Conservation (phyloP, 2,329 filamentous ascomycete genomes). For the Ceratocystis destructans region DNA sequence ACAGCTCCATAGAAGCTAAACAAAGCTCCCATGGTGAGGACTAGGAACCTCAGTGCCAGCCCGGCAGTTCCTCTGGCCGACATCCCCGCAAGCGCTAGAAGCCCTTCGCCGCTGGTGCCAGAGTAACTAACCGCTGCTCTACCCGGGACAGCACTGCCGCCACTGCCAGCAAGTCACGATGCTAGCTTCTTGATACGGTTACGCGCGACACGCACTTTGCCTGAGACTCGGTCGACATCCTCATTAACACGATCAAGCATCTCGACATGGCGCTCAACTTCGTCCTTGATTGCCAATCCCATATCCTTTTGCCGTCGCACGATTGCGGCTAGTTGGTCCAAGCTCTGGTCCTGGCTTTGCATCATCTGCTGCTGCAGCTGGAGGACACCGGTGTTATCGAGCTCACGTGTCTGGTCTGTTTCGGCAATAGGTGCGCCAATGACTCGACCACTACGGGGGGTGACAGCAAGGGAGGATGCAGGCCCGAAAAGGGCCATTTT, state of each 20-base stretch:
- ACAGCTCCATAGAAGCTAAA: conserved; percentile 18
- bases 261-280: conserved; percentile 57
- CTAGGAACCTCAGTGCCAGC: conserved; percentile 15
- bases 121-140: conserved; percentile 3
- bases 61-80: conserved; percentile 8
- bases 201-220: conserved; percentile 63
- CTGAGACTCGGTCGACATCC: conserved; percentile 50
- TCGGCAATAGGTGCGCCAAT: conserved; percentile 60
- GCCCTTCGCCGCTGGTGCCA: background rate
- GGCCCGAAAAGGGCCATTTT: conserved; percentile 37
- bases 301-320: conserved; percentile 64
- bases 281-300: conserved; percentile 60
- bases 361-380: conserved; percentile 63
- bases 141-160: conserved; percentile 6
- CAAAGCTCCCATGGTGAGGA: conserved; percentile 17
- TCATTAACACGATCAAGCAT: conserved; percentile 54
- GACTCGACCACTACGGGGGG: conserved; percentile 39
- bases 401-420: conserved; percentile 60
- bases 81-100: conserved; percentile 7
- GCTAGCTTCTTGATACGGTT: conserved; percentile 52
- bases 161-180: conserved; percentile 25
- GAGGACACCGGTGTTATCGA: conserved; percentile 62
- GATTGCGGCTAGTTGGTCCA: conserved; percentile 53
- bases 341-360: conserved; percentile 58
- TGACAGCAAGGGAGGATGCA: conserved; percentile 22